Conservation (phyloP, 2,329 filamentous ascomycete genomes). For the Hymenoscyphus fructigenus region DNA sequence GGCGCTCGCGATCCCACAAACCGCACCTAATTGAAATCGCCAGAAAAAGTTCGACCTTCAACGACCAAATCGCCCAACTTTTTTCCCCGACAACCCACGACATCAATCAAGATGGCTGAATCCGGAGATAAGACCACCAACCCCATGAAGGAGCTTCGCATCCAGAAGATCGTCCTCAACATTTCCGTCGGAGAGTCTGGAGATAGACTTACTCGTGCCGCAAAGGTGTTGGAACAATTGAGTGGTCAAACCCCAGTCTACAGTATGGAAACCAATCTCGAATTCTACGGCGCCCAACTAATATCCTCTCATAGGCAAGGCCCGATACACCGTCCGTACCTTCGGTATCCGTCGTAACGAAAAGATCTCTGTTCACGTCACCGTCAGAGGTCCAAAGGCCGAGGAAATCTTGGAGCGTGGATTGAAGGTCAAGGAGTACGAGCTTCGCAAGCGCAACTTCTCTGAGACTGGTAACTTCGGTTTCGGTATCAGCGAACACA, state of each 20-base stretch:
- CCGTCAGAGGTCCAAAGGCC: constrained; percentile 97
- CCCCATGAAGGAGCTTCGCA: constrained; percentile 99
- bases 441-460: constrained; percentile 99
- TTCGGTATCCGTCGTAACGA: constrained; percentile 99
- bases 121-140: constrained; percentile 85
- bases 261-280: constrained; percentile 60
- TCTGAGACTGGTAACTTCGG: constrained; percentile 99
- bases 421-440: constrained; percentile 99
- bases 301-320: constrained; percentile 70
- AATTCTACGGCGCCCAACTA: constrained; percentile 24
- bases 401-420: constrained; percentile 99
- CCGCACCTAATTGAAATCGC: constrained; percentile 7
- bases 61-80: constrained; percentile 20
- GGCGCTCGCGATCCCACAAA: constrained; percentile 11
- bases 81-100: constrained; percentile 18
- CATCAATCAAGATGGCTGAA: constrained; percentile 56
- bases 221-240: constrained; percentile 99
- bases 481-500: constrained; percentile 99
- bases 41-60: constrained; percentile 11
- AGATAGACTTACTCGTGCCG: constrained; percentile 99
- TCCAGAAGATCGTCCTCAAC: constrained; percentile 99
- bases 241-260: constrained; percentile 99
- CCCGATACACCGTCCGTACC: constrained; percentile 99
- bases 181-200: constrained; percentile 99
- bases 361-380: constrained; percentile 99